Conservation (phyloP, 2,329 filamentous ascomycete species). For the Sarocladium strictum region DNA sequence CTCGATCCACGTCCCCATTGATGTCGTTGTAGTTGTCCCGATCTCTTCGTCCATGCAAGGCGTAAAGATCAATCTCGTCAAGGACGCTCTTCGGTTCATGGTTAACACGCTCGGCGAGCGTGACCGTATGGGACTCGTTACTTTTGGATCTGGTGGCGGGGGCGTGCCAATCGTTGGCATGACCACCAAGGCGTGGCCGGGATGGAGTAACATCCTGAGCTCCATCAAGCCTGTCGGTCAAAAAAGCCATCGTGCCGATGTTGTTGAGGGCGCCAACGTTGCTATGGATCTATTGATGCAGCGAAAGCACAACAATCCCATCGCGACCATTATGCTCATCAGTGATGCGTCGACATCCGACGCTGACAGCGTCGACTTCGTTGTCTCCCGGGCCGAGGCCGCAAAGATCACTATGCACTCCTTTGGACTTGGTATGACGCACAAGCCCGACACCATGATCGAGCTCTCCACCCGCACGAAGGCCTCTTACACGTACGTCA, state of each 20-base stretch:
- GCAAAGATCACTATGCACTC: constrained; percentile 97
- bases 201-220: constrained; percentile 80
- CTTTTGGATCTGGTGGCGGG: constrained; percentile 89
- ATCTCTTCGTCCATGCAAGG: constrained; percentile 99
- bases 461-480: constrained; percentile 93
- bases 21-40: constrained; percentile 93
- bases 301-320: constrained; percentile 88
- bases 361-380: constrained; percentile 92
- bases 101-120: constrained; percentile 84
- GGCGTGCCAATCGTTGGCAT: constrained; percentile 96
- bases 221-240: constrained; percentile 91
- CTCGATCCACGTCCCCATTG: constrained; percentile 80
- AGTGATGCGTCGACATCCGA: constrained; percentile 96
- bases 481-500: constrained; percentile 95
- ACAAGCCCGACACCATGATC: constrained; percentile 98
- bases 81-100: constrained; percentile 88
- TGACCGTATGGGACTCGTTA: constrained; percentile 95
- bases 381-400: constrained; percentile 91
- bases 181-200: constrained; percentile 90
- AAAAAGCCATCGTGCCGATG: constrained; percentile 93
- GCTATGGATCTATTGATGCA: constrained; percentile 99
- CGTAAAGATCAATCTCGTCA: constrained; percentile 92
- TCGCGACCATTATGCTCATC: constrained; percentile 92
- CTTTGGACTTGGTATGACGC: constrained; percentile 91
- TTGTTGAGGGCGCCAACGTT: constrained; percentile 94